Base-by-base conservation (phyloP, 2,329 filamentous ascomycete genomes). In the Paecilomyces fulvus region DNA sequence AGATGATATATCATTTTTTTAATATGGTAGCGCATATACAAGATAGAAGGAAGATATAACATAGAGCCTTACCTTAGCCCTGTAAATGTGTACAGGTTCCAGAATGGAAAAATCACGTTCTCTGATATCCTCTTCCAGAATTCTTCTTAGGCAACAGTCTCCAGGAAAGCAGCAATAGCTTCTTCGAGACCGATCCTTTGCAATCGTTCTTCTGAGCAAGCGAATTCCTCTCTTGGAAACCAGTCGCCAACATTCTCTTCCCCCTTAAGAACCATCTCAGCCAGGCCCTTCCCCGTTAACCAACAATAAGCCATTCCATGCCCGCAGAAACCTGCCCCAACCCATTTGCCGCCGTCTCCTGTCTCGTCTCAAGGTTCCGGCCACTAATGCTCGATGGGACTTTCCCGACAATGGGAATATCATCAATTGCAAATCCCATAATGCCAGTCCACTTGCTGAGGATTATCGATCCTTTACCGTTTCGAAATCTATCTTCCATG, bases 281-380 rank as follows among this genome's bases (percentile, higher is more conserved):
- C 68, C 43, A 70, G 52, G 1, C 62, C 65, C 51, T 69, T 64
- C 2, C 66, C 68, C 48, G 62, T 59, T 50, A 58, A 60, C 63
- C 63, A 65, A 52, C 65, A 85, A 77, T 80, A 85, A 78, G 54
- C 73, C 85, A 87, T 87, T 0, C 84, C 83, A 67, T 87, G 83
- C 1, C 85, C 85, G 66, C 86, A 84, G 62, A 87, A 87, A 9
- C 81, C 78, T 2, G 80, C 82, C n/a, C 76, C 77, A 2, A 84
- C 71, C 79, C 81, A 88, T 56, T 70, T 68, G 14, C 63, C 63
- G 1, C 58, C n/a, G n/a, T n/a, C n/a, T n/a, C 51, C 1, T 64
- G 61, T 7, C 64, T 54, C 17, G 7, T n/a, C 25, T 48, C 25
- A 30, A 50, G 49, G n/a, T 30, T 4, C 56, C 60, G 5, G 46